These are phyloP conservation scores for Clitoria ternatea DNA, from an alignment of 306 rosid species.

Conservation along the genomic window DNA sequence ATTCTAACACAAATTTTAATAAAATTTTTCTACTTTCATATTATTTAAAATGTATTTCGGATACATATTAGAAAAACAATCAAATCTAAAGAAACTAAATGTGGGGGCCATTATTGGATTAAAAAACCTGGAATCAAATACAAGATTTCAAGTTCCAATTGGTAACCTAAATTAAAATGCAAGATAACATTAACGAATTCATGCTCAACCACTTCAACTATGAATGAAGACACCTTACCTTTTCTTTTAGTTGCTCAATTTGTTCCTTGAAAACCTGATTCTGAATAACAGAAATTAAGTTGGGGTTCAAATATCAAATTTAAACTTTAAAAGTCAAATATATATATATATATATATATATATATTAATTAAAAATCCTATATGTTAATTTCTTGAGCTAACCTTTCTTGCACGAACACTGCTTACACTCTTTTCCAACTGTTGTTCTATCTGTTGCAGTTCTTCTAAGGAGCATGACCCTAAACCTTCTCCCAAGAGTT, in stretches of 20 bases:
- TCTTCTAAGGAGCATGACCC: constrained; percentile 69
- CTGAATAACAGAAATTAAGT: constrained; percentile 42
- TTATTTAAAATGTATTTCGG: too few species aligned
- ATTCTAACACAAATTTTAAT: too few species aligned
- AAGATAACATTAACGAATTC: not conserved
- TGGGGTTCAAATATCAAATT: not conserved
- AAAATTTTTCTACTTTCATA: too few species aligned
- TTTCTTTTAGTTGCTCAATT: constrained; percentile 52
- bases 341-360: too few species aligned
- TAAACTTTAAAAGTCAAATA: not conserved
- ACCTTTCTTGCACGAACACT: constrained; percentile 78
- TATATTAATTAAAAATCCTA: too few species aligned
- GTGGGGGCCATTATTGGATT: not conserved
- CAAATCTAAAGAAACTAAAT: not conserved
- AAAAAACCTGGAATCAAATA: not conserved
- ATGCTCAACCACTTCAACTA: not conserved
- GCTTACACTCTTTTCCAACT: constrained; percentile 68
- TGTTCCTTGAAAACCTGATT: constrained; percentile 64
- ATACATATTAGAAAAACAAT: too few species aligned
- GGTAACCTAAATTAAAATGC: not conserved
- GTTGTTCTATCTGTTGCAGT: constrained; percentile 65
- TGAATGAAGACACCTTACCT: constrained; percentile 46
- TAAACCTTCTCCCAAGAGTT: constrained; percentile 73
- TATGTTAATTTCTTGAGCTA: too few species aligned
- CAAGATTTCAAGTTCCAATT: not conserved